Conservation (phyloP, 768 basidiomycete species). For the Lactifluus hygrophoroides region DNA sequence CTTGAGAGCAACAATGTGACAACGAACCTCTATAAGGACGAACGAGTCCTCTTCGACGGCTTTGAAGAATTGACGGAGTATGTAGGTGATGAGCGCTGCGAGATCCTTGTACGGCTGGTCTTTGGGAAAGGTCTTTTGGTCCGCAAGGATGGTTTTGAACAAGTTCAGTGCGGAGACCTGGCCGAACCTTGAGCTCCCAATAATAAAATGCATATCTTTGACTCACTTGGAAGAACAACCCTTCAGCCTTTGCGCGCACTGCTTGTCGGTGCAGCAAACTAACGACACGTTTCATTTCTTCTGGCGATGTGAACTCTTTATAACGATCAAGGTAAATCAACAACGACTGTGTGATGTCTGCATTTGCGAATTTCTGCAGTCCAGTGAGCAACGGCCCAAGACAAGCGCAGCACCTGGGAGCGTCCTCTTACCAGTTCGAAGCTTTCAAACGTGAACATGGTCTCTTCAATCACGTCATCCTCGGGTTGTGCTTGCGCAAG, state of each 20-base stretch:
- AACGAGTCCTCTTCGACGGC: conserved; percentile 75
- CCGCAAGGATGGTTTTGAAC: conserved; percentile 80
- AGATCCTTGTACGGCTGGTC: conserved; percentile 80
- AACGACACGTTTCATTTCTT: conserved; percentile 87
- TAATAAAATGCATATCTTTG: conserved; percentile 6
- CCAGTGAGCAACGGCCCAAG: conserved; percentile 17
- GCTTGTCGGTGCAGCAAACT: conserved; percentile 85
- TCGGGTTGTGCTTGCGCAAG: conserved; percentile 40
- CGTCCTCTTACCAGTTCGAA: conserved; percentile 68
- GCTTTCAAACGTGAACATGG: conserved; percentile 83
- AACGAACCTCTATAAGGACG: conserved; percentile 72
- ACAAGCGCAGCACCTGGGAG: conserved; percentile 6
- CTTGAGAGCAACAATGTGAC: background rate
- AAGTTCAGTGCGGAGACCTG: conserved; percentile 86
- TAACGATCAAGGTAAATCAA: conserved; percentile 77
- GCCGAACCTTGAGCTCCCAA: conserved; percentile 17
- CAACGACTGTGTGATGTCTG: conserved; percentile 79
- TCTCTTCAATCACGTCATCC: conserved; percentile 60
- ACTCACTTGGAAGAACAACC: conserved; percentile 87
- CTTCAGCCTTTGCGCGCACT: conserved; percentile 87
- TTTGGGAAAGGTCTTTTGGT: conserved; percentile 69
- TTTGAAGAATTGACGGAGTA: conserved; percentile 94
- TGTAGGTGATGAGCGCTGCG: conserved; percentile 70
- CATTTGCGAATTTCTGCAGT: conserved; percentile 77
- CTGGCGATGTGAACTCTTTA: conserved; percentile 67